A percentile compares a stretch with the other conserved stretches of the same genome.
These are phyloP conservation scores for Pestalotiopsis fici DNA, from an alignment of 2,329 filamentous ascomycete genomes.

Conservation along the genomic window DNA sequence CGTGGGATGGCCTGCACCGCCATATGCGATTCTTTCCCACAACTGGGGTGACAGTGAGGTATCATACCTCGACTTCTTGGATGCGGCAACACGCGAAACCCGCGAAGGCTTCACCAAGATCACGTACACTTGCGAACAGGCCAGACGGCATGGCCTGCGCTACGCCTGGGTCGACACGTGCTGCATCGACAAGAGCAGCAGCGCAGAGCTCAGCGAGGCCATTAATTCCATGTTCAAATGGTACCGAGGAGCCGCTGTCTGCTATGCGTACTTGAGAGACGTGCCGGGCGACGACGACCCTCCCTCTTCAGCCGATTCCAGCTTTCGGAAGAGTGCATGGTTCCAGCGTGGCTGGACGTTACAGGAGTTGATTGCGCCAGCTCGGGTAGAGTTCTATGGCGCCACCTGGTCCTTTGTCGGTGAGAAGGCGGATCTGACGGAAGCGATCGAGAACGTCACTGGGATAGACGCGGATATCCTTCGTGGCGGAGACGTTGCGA, in stretches of 20 bases:
- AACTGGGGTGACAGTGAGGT: no score
- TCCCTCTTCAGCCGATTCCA: not conserved
- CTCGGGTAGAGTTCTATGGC: not conserved
- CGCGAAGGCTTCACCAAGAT: no score
- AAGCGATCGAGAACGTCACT: not conserved
- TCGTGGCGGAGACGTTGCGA: not conserved
- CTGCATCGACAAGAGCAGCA: not conserved
- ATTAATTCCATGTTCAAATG: not conserved
- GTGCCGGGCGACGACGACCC: not conserved
- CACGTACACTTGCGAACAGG: no score
- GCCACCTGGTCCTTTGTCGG: not conserved
- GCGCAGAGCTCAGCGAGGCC: not conserved
- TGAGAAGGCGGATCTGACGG: not conserved
- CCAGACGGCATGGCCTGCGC: not conserved
- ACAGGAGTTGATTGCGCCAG: not conserved
- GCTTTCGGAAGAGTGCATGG: not conserved
- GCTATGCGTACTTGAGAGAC: not conserved
- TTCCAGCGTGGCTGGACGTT: not conserved
- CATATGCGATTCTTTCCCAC: no score
- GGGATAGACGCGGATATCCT: not conserved
- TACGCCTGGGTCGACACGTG: conserved; percentile 2
- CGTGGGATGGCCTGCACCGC: no score
- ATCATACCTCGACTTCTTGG: no score
- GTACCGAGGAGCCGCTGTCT: not conserved
- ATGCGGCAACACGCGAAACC: no score